A percentile compares a stretch with the other conserved stretches of the same genome.
Evolutionary conservation across 2,329 filamentous ascomycete species (phyloP).

Genomic region (Alternaria incomplexa): DNA sequence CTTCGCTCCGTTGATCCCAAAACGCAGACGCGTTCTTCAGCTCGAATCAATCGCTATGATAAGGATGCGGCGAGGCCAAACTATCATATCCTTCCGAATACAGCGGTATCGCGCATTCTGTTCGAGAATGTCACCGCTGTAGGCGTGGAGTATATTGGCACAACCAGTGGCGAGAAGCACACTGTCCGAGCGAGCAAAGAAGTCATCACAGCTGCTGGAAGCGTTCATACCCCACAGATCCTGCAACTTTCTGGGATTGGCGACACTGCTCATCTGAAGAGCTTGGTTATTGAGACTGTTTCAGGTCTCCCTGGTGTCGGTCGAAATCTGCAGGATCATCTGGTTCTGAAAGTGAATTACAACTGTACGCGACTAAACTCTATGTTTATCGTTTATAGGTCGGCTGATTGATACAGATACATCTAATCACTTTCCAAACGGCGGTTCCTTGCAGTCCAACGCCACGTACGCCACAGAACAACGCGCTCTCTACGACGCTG

Average conservation of each 20-base stretch:
- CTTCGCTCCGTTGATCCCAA: slow-evolving; percentile 34
- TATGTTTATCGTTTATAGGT: background rate
- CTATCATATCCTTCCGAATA: slow-evolving; percentile 34
- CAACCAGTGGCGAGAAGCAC: background rate
- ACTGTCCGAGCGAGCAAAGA: slow-evolving; percentile 47
- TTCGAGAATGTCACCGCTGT: slow-evolving; percentile 21
- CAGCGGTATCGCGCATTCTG: slow-evolving; percentile 22
- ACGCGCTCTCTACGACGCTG: slow-evolving; percentile 30
- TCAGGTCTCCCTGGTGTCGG: slow-evolving; percentile 36
- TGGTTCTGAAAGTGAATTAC: slow-evolving; percentile 24
- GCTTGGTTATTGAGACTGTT: slow-evolving; percentile 18
- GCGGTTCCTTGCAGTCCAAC: slow-evolving; percentile 25
- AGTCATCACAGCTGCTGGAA: slow-evolving; percentile 65
- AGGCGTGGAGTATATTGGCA: slow-evolving; percentile 26
- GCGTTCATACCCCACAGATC: slow-evolving; percentile 65
- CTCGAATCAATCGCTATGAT: slow-evolving; percentile 41
- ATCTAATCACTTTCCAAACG: slow-evolving; percentile 22
- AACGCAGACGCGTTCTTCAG: slow-evolving; percentile 37
- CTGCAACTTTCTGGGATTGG: slow-evolving; percentile 69
- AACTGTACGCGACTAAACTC: slow-evolving; percentile 18
- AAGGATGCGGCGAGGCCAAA: slow-evolving; percentile 35
- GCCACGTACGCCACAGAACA: slow-evolving; percentile 37
- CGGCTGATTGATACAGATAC: slow-evolving; percentile 3
- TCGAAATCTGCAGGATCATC: slow-evolving; percentile 37
- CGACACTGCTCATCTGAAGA: slow-evolving; percentile 5